Percentiles rank a stretch among this genome's conserved stretches.
Conservation (phyloP, 140 eudicot species). For the Erigeron philadelphicus region DNA sequence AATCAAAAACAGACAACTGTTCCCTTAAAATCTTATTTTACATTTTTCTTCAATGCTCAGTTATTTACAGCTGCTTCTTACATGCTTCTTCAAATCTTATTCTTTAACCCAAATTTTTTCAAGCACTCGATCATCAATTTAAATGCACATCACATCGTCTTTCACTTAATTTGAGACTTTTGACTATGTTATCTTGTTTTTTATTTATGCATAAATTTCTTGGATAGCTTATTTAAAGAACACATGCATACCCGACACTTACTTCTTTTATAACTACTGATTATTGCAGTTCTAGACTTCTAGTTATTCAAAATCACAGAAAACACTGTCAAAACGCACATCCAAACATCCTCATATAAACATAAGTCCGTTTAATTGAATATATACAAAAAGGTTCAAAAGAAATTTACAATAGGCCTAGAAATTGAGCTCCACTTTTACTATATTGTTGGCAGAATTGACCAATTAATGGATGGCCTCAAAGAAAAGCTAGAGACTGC, state of each 20-base stretch:
- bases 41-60: not conserved
- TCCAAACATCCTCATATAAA: conserved; percentile 6
- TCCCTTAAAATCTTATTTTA: too few relatives aligned
- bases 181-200: too few relatives aligned
- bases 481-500: conserved; percentile 64
- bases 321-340: not conserved
- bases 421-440: not conserved
- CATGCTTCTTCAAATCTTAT: too few relatives aligned
- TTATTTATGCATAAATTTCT: too few relatives aligned
- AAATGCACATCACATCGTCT: too few relatives aligned
- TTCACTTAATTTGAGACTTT: too few relatives aligned
- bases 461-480: conserved; percentile 60
- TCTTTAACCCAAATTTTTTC: too few relatives aligned
- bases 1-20: too few relatives aligned
- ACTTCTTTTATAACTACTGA: not conserved
- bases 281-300: not conserved
- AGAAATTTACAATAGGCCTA: not conserved
- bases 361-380: not conserved
- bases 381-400: not conserved
- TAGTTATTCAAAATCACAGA: not conserved
- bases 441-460: conserved; percentile 56
- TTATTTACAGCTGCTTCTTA: not conserved
- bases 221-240: not conserved
- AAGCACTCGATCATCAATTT: too few relatives aligned
- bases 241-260: not conserved